Evolutionary conservation across 164 flowering plant species (phyloP), one percentile per base, ranked within the genome.

Genomic region (Magnolia changhungtana): DNA sequence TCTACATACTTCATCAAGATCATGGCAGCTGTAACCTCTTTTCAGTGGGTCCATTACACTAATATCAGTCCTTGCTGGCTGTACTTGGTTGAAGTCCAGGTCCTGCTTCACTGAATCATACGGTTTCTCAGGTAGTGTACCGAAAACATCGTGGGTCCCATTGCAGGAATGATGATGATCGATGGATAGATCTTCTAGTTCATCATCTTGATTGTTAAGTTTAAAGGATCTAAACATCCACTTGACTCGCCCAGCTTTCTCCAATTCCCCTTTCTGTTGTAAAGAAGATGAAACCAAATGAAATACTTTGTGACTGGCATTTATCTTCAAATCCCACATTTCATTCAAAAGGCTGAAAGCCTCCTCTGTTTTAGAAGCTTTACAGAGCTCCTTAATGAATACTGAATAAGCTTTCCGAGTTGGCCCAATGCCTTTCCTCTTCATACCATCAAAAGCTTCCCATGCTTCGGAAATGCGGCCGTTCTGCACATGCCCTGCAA

Each of bases 361-460:
- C 49, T 90, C 95, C 69, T 88, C 86, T 4, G 89, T 82, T 82
- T 75, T 82, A 67, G 87, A 86, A 79, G 78, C 76, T 77, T 82
- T 92, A 78, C 91, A 87, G 21, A 95, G 92, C 87, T 89, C 98
- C 87, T 84, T 90, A 10, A 95, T 80, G 79, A 88, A 88, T 51
- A 87, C 76, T 5, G 82, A 79, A 72, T 85, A 93, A 31, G 82
- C 83, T 78, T 90, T 90, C 68, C 81, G 73, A 77, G 88, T 85
- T 3, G 87, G 80, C 75, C 49, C 83, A 72, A 87, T 79, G 24
- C 94, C 92, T 79, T 77, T 83, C 71, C 83, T 83, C 80, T 85
- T 85, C 93, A 89, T 89, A 74, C 80, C 74, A 50, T 79, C 79
- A 64, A 92, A 83, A 79, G 85, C 78, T 73, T 88, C 69, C 91